Evolutionary conservation across 176 grass and related monocot species (phyloP).

Genomic region (Musa schizocarpa): DNA sequence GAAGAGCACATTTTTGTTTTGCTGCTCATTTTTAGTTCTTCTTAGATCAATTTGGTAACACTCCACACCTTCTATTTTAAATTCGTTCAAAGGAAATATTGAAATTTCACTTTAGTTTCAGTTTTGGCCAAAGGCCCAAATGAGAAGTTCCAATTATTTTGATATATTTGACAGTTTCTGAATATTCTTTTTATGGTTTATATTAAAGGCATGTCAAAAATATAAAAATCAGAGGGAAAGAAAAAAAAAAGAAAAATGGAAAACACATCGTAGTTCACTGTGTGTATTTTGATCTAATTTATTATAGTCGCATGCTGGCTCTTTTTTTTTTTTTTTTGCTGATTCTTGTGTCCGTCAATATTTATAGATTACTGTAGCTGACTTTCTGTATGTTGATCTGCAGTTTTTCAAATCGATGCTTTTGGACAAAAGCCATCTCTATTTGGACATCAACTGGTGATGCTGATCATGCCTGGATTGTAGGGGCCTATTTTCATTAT

Average conservation of each 20-base stretch:
- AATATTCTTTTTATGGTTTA: too few relatives aligned
- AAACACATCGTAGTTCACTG: too few relatives aligned
- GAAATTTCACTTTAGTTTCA: neutral
- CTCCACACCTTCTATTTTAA: neutral
- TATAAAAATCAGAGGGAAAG: too few relatives aligned
- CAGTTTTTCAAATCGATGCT: conserved; percentile 91
- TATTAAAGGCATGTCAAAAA: too few relatives aligned
- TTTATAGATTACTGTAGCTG: neutral
- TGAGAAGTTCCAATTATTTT: neutral
- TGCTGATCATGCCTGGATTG: conserved; percentile 85
- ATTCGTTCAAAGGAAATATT: neutral
- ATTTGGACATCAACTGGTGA: conserved; percentile 98
- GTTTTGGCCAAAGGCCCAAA: too few relatives aligned
- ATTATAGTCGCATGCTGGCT: too few relatives aligned
- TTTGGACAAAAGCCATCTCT: conserved; percentile 97
- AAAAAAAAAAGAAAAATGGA: too few relatives aligned
- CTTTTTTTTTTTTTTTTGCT: neutral
- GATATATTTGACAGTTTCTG: too few relatives aligned
- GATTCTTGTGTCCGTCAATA: neutral
- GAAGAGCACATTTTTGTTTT: too few relatives aligned
- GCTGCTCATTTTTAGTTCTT: neutral
- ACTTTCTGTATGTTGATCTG: neutral
- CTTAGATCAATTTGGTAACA: neutral
- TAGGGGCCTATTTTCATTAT: conserved; percentile 90
- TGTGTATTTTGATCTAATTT: too few relatives aligned